Evolutionary conservation across 148 eudicot species (phyloP).

Genomic region (Vaccinium myrtillus): DNA sequence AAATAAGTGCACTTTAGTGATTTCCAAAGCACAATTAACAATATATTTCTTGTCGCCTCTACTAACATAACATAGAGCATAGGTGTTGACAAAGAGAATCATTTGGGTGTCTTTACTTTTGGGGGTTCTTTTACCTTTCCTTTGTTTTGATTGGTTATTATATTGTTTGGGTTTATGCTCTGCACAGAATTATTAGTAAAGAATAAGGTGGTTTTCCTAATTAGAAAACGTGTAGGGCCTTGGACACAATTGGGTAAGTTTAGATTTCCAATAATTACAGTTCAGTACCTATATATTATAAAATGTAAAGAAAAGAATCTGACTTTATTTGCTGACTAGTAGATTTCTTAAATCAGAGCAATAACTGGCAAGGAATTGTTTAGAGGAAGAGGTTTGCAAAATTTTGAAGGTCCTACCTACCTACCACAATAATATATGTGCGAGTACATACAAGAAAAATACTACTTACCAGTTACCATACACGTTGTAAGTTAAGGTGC

Average conservation of each 20-base stretch:
- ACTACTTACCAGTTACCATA: too few relatives aligned
- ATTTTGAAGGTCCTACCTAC: background rate
- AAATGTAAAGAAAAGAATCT: background rate
- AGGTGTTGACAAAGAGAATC: conserved; percentile 12
- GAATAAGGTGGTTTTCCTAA: background rate
- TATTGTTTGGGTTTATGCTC: background rate
- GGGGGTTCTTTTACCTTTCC: background rate
- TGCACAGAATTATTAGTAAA: background rate
- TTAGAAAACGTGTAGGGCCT: background rate
- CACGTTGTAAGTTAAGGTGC: too few relatives aligned
- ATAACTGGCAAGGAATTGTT: background rate
- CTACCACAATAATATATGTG: background rate
- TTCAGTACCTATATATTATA: background rate
- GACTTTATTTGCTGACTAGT: background rate
- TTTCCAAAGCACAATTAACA: background rate
- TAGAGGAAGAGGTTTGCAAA: background rate
- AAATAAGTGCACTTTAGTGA: background rate
- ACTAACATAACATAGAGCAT: background rate
- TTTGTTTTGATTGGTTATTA: conserved; percentile 1
- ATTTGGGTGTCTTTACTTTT: conserved; percentile 13
- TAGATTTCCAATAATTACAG: background rate
- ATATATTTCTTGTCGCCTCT: background rate
- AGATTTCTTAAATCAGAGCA: background rate
- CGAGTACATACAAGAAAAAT: too few relatives aligned
- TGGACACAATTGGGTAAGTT: background rate